Evolutionary conservation across 2,329 filamentous ascomycete genomes (phyloP), one percentile per base, ranked within the genome.

Genomic region (Aspergillus alliaceus): DNA sequence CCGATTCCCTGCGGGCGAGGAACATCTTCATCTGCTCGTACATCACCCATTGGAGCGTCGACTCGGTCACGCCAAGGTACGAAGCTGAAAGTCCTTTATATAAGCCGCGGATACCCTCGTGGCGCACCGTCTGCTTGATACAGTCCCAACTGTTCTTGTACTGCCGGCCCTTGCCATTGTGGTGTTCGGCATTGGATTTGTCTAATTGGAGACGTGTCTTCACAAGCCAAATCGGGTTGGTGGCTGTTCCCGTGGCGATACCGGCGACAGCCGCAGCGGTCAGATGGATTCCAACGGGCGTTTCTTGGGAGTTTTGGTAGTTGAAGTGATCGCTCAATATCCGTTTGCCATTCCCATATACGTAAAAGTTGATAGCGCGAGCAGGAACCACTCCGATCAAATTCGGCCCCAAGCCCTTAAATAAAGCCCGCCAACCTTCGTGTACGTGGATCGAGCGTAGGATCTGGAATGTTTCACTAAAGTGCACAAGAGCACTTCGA

Each of bases 181-280:
- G 83, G 59, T 78, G 77, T 65, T 85, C 84, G 15, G 88, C 89
- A 52, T 86, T 84, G 70, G 90, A 90, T 79, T 93, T 96, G 79
- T 98, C 93, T 32, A 98, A 84, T 77, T 98, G 93, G 66, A 98
- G 74, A 31, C 93, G 83, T 39, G 93, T 98, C 82, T 98, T 98
- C 70, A 98, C 86, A 61, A 98, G 84, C 93, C 93, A 98, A 69
- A 98, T 96, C 1, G 93, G 93, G 75, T 97, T 97, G 35, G 93
- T 98, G 22, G 89, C 90, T 1, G 93, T 97, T 47, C 90, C 90
- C 0, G 93, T 97, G 6, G 88, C 87, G 42, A 97, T 84, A 2
- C 93, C 93, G 1, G 93, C 92, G 15, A 84, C 81, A 1, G 90
- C 86, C 5, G 90, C 93, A 1, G 91, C 88, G 47, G 84, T 79